Percentiles rank a stretch among this genome's conserved stretches.
Evolutionary conservation across 306 rosid species (phyloP).

Genomic region (Inga oerstediana): DNA sequence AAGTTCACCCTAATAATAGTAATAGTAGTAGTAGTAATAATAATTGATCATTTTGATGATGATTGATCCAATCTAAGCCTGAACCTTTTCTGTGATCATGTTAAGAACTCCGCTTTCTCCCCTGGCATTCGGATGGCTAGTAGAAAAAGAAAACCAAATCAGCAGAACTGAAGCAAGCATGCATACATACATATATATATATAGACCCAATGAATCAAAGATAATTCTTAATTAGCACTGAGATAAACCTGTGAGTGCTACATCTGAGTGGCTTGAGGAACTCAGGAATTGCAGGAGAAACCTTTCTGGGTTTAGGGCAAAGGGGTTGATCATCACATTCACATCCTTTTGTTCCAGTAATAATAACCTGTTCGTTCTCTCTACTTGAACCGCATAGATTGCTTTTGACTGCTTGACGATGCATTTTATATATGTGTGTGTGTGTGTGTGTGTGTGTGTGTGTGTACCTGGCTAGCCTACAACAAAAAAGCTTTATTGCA

Average conservation of each 20-base stretch:
- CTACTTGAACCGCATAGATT: constrained; percentile 52
- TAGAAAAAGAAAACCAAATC: not conserved
- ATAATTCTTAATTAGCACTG: not conserved
- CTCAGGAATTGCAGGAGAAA: constrained; percentile 59
- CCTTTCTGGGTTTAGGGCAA: constrained; percentile 74
- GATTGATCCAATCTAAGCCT: constrained; percentile 6
- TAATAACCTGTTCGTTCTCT: constrained; percentile 32
- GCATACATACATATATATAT: too few relatives aligned
- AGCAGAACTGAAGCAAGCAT: not conserved
- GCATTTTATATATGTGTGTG: constrained; percentile 37
- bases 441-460: not conserved
- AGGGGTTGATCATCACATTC: constrained; percentile 55
- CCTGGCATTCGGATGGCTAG: constrained; percentile 46
- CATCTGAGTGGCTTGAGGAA: constrained; percentile 70
- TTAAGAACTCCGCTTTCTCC: constrained; percentile 54
- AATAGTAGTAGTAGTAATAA: not conserved
- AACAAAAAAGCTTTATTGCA: constrained; percentile 22
- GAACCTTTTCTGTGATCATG: constrained; percentile 69
- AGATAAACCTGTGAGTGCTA: constrained; percentile 52
- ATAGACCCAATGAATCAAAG: not conserved
- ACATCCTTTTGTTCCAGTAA: constrained; percentile 31
- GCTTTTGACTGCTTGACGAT: constrained; percentile 61
- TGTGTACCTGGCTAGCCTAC: not conserved
- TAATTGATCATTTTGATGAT: not conserved
- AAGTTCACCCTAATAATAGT: too few relatives aligned